Evolutionary conservation across 2,329 filamentous ascomycete species (phyloP).

Genomic region (Falciphora oryzae): DNA sequence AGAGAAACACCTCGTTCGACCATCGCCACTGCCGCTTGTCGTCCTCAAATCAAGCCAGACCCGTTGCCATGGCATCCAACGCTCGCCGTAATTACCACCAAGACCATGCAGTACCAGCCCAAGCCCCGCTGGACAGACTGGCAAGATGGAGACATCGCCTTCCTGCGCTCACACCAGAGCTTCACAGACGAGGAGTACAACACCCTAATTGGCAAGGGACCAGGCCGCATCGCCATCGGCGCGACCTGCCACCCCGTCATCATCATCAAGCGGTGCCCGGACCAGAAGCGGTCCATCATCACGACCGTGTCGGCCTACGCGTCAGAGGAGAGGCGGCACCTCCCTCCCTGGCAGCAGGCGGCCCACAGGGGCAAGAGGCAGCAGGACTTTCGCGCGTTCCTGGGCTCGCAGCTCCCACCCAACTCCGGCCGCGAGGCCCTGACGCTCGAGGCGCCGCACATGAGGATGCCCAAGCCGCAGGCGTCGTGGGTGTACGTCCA

Average conservation of each 20-base stretch:
- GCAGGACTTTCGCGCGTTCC: constrained; percentile 26
- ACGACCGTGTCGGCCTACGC: constrained; percentile 28
- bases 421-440: constrained; percentile 15
- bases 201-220: constrained; percentile 16
- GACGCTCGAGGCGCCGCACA: constrained; percentile 18
- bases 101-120: not conserved
- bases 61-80: not conserved
- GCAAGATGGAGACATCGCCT: constrained; percentile 26
- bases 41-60: not conserved
- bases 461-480: constrained; percentile 17
- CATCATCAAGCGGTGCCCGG: constrained; percentile 19
- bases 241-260: constrained; percentile 29
- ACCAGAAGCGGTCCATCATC: constrained; percentile 20
- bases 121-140: not conserved
- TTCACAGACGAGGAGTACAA: constrained; percentile 16
- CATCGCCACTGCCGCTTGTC: not conserved
- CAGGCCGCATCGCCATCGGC: constrained; percentile 10
- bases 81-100: not conserved
- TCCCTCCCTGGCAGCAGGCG: constrained; percentile 25
- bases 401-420: constrained; percentile 20
- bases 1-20: not conserved
- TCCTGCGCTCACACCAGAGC: constrained; percentile 17
- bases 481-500: constrained; percentile 19
- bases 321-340: constrained; percentile 17
- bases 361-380: constrained; percentile 19